Conservation (phyloP, 805 yeast genomes). For the Candida insectalens region DNA sequence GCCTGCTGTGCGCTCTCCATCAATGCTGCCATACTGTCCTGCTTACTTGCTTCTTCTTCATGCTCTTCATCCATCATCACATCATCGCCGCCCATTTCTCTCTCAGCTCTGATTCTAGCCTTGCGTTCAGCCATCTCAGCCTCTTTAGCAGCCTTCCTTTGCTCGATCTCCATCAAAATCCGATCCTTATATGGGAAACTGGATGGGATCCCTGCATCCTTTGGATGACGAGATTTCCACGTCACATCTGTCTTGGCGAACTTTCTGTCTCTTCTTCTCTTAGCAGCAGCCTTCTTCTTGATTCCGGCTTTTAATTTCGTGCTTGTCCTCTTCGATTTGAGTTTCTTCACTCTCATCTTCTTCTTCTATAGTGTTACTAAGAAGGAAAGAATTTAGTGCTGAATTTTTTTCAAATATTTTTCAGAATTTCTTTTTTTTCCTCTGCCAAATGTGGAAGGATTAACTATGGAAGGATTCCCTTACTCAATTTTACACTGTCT, state of each 20-base stretch:
- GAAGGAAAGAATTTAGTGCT: not conserved
- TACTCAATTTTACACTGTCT: too few relatives aligned
- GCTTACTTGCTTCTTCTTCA: conserved; percentile 27
- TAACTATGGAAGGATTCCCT: not conserved
- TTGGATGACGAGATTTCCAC: conserved; percentile 78
- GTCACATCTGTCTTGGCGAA: conserved; percentile 80
- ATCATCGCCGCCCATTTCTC: conserved; percentile 24
- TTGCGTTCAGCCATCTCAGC: conserved; percentile 44
- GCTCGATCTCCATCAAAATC: conserved; percentile 66
- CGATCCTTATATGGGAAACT: conserved; percentile 90
- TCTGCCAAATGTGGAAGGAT: not conserved
- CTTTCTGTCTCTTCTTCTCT: conserved; percentile 77
- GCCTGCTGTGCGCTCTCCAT: conserved; percentile 87
- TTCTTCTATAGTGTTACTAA: not conserved
- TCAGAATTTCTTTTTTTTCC: not conserved
- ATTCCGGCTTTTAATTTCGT: conserved; percentile 96
- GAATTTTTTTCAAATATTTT: not conserved
- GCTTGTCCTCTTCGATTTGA: conserved; percentile 78
- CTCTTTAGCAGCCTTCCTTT: conserved; percentile 40
- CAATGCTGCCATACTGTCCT: conserved; percentile 63
- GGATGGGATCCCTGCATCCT: conserved; percentile 93
- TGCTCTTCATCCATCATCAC: conserved; percentile 31
- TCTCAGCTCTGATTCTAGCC: conserved; percentile 27
- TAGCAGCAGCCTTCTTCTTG: conserved; percentile 91
- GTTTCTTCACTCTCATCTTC: conserved; percentile 32